These are phyloP conservation scores for Glycine soja DNA, from an alignment of 306 rosid genomes.

Conservation along the genomic window DNA sequence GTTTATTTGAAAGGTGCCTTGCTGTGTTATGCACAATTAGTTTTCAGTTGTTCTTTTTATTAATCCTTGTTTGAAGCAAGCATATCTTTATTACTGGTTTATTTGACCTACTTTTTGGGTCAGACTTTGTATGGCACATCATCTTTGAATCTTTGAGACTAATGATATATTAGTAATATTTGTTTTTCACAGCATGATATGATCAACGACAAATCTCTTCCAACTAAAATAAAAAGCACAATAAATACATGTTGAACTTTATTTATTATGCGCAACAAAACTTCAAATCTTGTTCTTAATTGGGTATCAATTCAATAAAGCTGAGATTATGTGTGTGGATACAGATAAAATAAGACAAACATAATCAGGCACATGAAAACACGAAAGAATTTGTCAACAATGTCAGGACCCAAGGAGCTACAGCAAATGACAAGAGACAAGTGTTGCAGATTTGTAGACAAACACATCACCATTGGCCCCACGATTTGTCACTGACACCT, in stretches of 20 bases:
- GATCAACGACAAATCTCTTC: constrained; percentile 45
- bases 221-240: constrained; percentile 26
- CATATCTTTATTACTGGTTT: constrained; percentile 51
- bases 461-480: constrained; percentile 67
- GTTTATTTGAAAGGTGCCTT: background rate
- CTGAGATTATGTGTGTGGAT: constrained; percentile 39
- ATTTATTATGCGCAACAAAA: constrained; percentile 26
- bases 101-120: constrained; percentile 43
- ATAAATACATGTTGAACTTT: constrained; percentile 40
- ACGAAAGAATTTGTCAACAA: constrained; percentile 48
- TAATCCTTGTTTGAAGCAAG: constrained; percentile 43
- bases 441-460: constrained; percentile 70
- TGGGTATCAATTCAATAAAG: constrained; percentile 39
- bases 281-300: constrained; percentile 52
- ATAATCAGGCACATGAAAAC: constrained; percentile 55
- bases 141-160: constrained; percentile 5
- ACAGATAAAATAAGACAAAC: constrained; percentile 48
- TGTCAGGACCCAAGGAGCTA: constrained; percentile 57
- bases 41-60: constrained; percentile 2
- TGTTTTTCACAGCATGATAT: constrained; percentile 26
- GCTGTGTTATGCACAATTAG: background rate
- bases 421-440: constrained; percentile 56
- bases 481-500: constrained; percentile 68
- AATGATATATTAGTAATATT: background rate
- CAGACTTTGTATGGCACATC: constrained; percentile 33